phyloP scores from a whole-genome alignment of 1,284 basidiomycete genomes.

The Heterobasidion occidentale region DNA sequence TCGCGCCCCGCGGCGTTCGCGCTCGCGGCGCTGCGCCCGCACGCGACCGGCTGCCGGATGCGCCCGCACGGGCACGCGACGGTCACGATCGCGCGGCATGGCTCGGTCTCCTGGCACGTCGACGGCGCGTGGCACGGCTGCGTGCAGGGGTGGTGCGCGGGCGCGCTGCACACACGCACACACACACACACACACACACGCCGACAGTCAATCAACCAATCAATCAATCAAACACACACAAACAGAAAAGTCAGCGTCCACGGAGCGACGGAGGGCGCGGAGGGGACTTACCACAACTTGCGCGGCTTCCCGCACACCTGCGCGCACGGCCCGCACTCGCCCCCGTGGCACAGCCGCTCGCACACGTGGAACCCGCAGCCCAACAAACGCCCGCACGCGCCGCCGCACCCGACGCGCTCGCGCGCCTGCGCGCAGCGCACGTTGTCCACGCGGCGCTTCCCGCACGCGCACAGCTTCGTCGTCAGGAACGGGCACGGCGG shows the following conservation, averaged over 20 bases:
- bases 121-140: constrained; percentile 80
- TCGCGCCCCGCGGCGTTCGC: too few species aligned
- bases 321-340: constrained; percentile 69
- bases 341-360: constrained; percentile 71
- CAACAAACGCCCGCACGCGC: constrained; percentile 70
- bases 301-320: constrained; percentile 78
- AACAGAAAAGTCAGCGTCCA: background rate
- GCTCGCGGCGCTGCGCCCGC: constrained; percentile 51
- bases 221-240: too few species aligned
- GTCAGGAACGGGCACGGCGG: constrained; percentile 82
- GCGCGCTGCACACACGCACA: constrained; percentile 41
- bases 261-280: background rate
- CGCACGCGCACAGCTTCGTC: constrained; percentile 74
- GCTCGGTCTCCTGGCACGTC: constrained; percentile 69
- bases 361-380: constrained; percentile 84
- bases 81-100: constrained; percentile 60
- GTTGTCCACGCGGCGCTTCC: too few species aligned
- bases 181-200: too few species aligned
- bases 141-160: constrained; percentile 64
- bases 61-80: constrained; percentile 79
- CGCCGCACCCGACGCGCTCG: constrained; percentile 79
- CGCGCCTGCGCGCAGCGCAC: constrained; percentile 76
- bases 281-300: constrained; percentile 58
- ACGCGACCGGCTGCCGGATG: constrained; percentile 62
- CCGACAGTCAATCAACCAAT: too few species aligned